phyloP scores from a whole-genome alignment of 164 flowering plant genomes.

The Liquidambar formosana region DNA sequence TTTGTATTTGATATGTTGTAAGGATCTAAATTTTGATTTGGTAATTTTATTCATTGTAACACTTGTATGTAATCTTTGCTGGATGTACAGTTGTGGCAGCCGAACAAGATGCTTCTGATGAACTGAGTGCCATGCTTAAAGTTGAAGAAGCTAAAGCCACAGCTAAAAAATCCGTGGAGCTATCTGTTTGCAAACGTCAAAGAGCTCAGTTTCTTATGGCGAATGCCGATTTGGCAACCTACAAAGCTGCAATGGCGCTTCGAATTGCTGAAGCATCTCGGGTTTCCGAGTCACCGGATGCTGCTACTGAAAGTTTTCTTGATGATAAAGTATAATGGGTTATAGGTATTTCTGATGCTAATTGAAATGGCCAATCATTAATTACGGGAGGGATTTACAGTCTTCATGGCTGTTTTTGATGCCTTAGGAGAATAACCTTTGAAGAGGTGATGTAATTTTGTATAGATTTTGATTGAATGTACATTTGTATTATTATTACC shows the following conservation, averaged over 20 bases:
- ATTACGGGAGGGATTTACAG: conserved; percentile 6
- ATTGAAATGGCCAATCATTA: conserved; percentile 6
- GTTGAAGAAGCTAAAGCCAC: conserved; percentile 53
- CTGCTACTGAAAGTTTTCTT: conserved; percentile 20
- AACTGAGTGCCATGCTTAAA: conserved; percentile 33
- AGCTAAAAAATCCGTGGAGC: conserved; percentile 32
- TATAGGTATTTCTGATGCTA: not conserved
- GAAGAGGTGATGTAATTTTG: conserved; percentile 28
- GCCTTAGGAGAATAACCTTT: conserved; percentile 10
- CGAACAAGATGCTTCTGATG: conserved; percentile 28
- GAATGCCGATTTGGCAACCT: conserved; percentile 66
- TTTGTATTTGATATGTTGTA: too few relatives aligned
- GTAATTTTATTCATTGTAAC: too few relatives aligned
- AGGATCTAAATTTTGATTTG: too few relatives aligned
- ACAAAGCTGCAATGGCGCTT: conserved; percentile 67
- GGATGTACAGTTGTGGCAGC: conserved; percentile 28
- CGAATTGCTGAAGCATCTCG: conserved; percentile 61
- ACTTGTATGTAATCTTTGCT: too few relatives aligned
- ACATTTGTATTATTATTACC: conserved; percentile 33
- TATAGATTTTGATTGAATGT: conserved; percentile 35
- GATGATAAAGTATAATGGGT: conserved; percentile 14
- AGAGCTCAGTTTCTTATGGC: conserved; percentile 71
- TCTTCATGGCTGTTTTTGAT: conserved; percentile 22
- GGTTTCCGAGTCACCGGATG: conserved; percentile 27
- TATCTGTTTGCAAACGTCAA: conserved; percentile 54